Evolutionary conservation across 2,329 filamentous ascomycete genomes (phyloP), one percentile per base, ranked within the genome.

Genomic region (Fusarium sp.): DNA sequence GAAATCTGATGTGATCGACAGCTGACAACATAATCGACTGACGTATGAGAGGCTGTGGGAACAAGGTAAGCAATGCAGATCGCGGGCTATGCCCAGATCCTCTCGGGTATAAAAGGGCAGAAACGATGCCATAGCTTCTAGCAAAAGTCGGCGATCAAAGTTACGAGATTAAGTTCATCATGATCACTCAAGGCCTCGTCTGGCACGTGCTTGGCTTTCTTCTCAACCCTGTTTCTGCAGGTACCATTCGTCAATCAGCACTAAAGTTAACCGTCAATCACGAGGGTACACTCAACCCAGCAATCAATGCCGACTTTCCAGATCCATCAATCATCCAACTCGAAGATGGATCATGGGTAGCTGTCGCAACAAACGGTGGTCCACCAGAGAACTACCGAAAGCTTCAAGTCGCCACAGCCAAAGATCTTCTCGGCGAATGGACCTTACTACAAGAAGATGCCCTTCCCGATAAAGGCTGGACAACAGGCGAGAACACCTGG

Each of bases 331-430:
- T 70, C 7, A 45, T 57, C 0, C 67, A 70, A 18, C 13, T 63
- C 5, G 50, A 64, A 20, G 67, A 69, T 24, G 67, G 67, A 1
- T 69, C 67, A 5, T 70, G 67, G 67, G 41, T 69, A 24, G 65
- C 67, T 3, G 58, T 70, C 14, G 67, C 65, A 15, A 70, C 67
- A 22, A 69, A 69, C 6, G 53, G 60, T 2, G 60, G 53, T 2
- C 26, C 53, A 2, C 13, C 15, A 3, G 65, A 41, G 0, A 57
- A 54, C 12, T 62, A 62, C 26, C 5, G 58, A 39, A 70, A 56
- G 4, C 30, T 70, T 5, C 67, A 64, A 24, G 36, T 69, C 13
- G 67, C 67, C 6, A 70, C 65, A 0, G 54, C 67, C 0, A 38
- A 38, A 10, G 53, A 58, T 11, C 65, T 69, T 5, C 35, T 69